phyloP scores from a whole-genome alignment of 257 asterid genomes.

The Pogostemon cablin region DNA sequence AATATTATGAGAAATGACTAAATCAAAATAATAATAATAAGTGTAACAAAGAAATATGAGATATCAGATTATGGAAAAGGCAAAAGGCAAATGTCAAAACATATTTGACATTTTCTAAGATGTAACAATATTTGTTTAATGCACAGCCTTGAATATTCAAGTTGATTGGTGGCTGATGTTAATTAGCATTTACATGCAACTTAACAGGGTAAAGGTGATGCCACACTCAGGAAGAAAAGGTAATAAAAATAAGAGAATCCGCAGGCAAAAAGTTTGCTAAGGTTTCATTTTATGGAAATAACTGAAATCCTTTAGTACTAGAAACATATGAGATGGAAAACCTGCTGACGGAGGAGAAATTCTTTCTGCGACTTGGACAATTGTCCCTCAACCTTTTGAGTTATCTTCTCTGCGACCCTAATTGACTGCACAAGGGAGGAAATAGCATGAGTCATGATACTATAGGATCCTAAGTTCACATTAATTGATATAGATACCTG shows the following conservation, averaged over 20 bases:
- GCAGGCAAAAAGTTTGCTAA: conserved; percentile 25
- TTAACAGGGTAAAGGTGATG: conserved; percentile 28
- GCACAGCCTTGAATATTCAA: conserved; percentile 24
- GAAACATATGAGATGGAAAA: conserved; percentile 36
- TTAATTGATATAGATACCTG: conserved; percentile 60
- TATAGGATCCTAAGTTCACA: conserved; percentile 33
- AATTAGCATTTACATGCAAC: conserved; percentile 25
- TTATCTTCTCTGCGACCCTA: conserved; percentile 97
- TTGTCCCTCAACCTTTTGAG: conserved; percentile 99
- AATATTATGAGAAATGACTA: conserved; percentile 8
- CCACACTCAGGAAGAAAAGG: conserved; percentile 27
- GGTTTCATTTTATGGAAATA: conserved; percentile 24
- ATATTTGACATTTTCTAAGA: conserved; percentile 1
- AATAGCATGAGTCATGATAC: conserved; percentile 23
- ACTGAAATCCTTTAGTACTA: conserved; percentile 17
- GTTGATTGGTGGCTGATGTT: neutral
- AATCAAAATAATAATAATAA: neutral
- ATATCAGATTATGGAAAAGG: neutral
- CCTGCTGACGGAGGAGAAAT: conserved; percentile 99
- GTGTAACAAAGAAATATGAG: neutral
- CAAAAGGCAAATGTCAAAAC: neutral
- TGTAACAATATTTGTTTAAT: conserved; percentile 15
- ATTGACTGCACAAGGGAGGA: conserved; percentile 69
- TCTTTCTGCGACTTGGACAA: conserved; percentile 99
- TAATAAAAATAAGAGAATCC: conserved; percentile 12